phyloP scores from a whole-genome alignment of 169 alveolate species.

The Blepharisma undulans region DNA sequence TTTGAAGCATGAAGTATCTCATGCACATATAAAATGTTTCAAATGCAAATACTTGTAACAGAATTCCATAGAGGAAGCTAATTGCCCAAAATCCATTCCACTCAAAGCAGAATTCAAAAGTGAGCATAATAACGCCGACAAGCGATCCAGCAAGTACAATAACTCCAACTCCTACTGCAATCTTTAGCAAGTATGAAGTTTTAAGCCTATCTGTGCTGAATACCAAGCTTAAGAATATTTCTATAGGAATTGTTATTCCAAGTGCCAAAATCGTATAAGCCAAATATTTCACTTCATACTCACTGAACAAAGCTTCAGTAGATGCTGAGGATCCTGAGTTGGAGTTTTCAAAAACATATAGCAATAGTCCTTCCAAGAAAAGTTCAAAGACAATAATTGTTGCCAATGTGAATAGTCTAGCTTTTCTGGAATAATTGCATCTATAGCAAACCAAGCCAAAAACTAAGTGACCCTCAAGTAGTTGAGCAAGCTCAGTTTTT shows the following conservation, averaged over 20 bases:
- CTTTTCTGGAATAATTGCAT: background rate
- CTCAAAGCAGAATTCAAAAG: background rate
- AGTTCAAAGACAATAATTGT: background rate
- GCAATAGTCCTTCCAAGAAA: background rate
- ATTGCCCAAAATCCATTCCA: constrained; percentile 26
- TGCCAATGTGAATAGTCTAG: background rate
- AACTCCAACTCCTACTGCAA: background rate
- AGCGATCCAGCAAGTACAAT: background rate
- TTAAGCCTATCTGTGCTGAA: background rate
- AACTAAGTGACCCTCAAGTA: constrained; percentile 21
- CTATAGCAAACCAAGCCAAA: background rate
- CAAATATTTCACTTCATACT: background rate
- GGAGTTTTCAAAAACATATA: background rate
- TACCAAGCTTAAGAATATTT: background rate
- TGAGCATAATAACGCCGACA: background rate
- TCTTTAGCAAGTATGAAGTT: background rate
- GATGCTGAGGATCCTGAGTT: background rate
- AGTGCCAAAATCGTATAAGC: background rate
- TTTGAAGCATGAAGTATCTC: background rate
- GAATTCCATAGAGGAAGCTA: background rate
- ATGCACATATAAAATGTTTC: background rate
- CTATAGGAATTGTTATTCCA: background rate
- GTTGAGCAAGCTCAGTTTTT: background rate
- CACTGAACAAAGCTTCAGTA: background rate
- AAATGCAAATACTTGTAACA: background rate